phyloP scores from a whole-genome alignment of 2,329 filamentous ascomycete genomes.

The Orbilia blumenaviensis region DNA sequence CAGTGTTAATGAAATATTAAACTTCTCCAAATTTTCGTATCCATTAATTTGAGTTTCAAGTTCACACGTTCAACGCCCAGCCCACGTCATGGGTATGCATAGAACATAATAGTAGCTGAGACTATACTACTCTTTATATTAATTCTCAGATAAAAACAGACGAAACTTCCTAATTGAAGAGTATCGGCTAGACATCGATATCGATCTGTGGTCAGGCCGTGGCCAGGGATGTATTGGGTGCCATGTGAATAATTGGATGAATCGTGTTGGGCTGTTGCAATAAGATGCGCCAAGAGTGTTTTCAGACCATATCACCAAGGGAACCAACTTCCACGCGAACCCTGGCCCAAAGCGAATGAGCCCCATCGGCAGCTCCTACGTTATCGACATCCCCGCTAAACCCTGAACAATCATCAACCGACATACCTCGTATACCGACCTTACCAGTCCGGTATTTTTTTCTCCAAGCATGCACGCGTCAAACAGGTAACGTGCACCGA shows the following conservation, averaged over 20 bases:
- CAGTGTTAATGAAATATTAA: too few relatives aligned
- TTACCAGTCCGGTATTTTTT: background rate
- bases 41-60: too few relatives aligned
- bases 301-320: constrained; percentile 11
- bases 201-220: too few relatives aligned
- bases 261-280: constrained; percentile 9
- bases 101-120: too few relatives aligned
- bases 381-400: background rate
- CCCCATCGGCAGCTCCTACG: background rate
- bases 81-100: too few relatives aligned
- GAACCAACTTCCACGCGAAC: constrained; percentile 11
- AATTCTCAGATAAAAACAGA: too few relatives aligned
- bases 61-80: too few relatives aligned
- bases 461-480: constrained; percentile 15
- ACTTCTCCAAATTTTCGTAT: too few relatives aligned
- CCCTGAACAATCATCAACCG: background rate
- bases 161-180: too few relatives aligned
- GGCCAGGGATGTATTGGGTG: background rate
- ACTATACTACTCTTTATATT: too few relatives aligned
- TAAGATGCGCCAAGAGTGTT: background rate
- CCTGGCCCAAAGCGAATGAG: background rate
- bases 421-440: background rate
- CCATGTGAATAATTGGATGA: too few relatives aligned
- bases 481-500: background rate
- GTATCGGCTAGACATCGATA: too few relatives aligned